These are phyloP conservation scores for Wickerhamiella bombiphila DNA, from an alignment of 805 yeast genomes.

Conservation along the genomic window DNA sequence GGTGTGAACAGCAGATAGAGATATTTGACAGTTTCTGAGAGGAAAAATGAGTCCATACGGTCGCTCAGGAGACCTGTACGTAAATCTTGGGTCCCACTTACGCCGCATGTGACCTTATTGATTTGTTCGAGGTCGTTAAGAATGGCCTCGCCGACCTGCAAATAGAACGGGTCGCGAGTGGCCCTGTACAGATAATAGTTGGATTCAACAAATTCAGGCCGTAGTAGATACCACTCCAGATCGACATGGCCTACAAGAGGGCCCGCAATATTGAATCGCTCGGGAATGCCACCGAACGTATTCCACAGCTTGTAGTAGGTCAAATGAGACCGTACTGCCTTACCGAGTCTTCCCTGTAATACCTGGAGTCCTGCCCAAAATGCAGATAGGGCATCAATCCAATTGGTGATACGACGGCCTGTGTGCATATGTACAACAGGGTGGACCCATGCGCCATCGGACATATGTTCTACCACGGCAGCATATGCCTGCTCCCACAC, in stretches of 20 bases:
- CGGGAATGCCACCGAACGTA: slow-evolving; percentile 69
- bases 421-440: slow-evolving; percentile 39
- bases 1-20: slow-evolving; percentile 66
- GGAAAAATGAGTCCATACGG: slow-evolving; percentile 82
- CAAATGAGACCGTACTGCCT: slow-evolving; percentile 48
- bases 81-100: slow-evolving; percentile 60
- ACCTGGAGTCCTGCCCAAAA: slow-evolving; percentile 82
- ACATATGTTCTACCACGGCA: slow-evolving; percentile 40
- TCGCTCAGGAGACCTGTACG: slow-evolving; percentile 48
- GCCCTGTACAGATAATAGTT: slow-evolving; percentile 73
- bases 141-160: slow-evolving; percentile 57
- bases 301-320: slow-evolving; percentile 67
- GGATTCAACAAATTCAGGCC: slow-evolving; percentile 87
- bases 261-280: slow-evolving; percentile 50
- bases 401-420: slow-evolving; percentile 38
- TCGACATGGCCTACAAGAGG: slow-evolving; percentile 25
- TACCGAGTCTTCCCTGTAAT: slow-evolving; percentile 54
- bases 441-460: slow-evolving; percentile 34
- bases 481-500: slow-evolving; percentile 43
- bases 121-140: slow-evolving; percentile 38
- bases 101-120: slow-evolving; percentile 59
- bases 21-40: slow-evolving; percentile 79
- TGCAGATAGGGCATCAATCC: slow-evolving; percentile 82
- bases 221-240: slow-evolving; percentile 79
- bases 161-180: slow-evolving; percentile 70